Evolutionary conservation across 371 early-diverging fungal genomes (phyloP).

Genomic region (Batrachochytrium dendrobatidis): DNA sequence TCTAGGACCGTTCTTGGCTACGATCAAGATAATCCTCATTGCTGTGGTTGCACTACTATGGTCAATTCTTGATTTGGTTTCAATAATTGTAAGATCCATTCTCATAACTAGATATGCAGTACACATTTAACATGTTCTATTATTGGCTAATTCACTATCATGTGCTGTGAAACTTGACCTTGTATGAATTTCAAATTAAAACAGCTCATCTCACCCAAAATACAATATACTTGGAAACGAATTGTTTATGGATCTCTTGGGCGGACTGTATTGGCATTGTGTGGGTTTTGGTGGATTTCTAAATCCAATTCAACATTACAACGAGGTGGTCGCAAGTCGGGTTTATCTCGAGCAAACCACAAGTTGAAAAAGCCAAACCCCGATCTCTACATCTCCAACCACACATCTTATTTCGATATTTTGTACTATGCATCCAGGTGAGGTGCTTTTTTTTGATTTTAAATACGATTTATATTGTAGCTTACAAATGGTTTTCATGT

Average conservation of each 20-base stretch:
- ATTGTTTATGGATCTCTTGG: conserved; percentile 5
- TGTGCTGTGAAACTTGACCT: not conserved
- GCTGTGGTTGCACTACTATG: conserved; percentile 14
- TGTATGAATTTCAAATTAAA: not conserved
- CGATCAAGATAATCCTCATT: conserved; percentile 24
- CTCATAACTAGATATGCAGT: not conserved
- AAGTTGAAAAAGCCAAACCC: conserved; percentile 35
- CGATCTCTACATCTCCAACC: conserved; percentile 72
- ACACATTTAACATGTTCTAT: not conserved
- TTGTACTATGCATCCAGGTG: conserved; percentile 65
- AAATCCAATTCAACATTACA: conserved; percentile 2
- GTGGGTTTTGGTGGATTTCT: conserved; percentile 20
- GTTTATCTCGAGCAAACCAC: too few relatives aligned
- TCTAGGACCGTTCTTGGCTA: conserved; percentile 36
- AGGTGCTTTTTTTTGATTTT: conserved; percentile 4
- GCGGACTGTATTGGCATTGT: conserved; percentile 8
- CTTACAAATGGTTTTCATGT: too few relatives aligned
- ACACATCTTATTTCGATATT: conserved; percentile 78
- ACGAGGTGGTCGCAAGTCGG: not conserved
- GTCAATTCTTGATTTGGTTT: conserved; percentile 11
- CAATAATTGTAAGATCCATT: conserved; percentile 5
- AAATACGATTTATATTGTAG: too few relatives aligned
- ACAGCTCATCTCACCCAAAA: not conserved
- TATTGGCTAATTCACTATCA: not conserved
- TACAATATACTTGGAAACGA: not conserved